Evolutionary conservation across 768 basidiomycete genomes (phyloP).

Genomic region (Psilocybe cyanescens): DNA sequence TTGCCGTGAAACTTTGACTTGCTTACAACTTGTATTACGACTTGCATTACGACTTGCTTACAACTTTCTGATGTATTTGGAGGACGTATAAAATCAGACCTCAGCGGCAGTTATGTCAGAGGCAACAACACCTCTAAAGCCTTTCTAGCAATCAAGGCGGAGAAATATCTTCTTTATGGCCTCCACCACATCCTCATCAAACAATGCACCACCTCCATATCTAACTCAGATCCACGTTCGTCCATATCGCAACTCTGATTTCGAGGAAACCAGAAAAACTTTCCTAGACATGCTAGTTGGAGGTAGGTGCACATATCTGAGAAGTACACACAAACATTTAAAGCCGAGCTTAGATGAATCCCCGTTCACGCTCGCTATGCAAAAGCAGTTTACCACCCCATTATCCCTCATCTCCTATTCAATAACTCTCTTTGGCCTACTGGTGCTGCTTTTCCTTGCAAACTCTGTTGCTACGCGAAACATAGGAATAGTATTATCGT

Average conservation of each 20-base stretch:
- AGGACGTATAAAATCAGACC: too few species aligned
- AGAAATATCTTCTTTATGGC: too few species aligned
- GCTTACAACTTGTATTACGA: too few species aligned
- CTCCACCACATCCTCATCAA: too few species aligned
- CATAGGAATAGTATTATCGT: background rate
- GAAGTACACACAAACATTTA: background rate
- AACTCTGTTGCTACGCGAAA: background rate
- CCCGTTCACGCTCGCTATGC: slow-evolving; percentile 15
- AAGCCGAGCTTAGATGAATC: slow-evolving; percentile 13
- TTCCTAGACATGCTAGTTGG: slow-evolving; percentile 11
- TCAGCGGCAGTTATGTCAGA: too few species aligned
- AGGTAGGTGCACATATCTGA: background rate
- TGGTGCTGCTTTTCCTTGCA: background rate
- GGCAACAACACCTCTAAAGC: too few species aligned
- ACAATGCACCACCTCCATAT: too few species aligned
- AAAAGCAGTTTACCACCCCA: slow-evolving; percentile 9
- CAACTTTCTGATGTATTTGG: too few species aligned
- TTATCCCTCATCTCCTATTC: slow-evolving; percentile 17
- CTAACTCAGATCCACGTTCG: slow-evolving; percentile 12
- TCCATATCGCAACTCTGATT: slow-evolving; percentile 17
- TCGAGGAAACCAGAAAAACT: slow-evolving; percentile 14
- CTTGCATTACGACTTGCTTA: too few species aligned
- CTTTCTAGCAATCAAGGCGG: too few species aligned
- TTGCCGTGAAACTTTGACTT: too few species aligned
- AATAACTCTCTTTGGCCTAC: slow-evolving; percentile 6